Conservation (phyloP, 2,329 filamentous ascomycete species). For the Orbilia oligospora region DNA sequence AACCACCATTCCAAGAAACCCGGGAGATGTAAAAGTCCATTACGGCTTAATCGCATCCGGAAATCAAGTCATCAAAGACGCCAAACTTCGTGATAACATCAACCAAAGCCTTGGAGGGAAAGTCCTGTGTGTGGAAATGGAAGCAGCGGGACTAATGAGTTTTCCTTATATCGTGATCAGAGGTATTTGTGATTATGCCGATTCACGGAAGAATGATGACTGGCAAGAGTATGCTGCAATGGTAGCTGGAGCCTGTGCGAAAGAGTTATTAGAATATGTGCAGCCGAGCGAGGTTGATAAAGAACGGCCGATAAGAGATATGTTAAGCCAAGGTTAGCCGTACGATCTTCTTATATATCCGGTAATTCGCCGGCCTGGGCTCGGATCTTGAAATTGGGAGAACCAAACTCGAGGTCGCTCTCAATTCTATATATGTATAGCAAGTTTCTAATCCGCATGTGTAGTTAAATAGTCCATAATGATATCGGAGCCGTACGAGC, state of each 20-base stretch:
- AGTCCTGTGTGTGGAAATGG: slow-evolving; percentile 32
- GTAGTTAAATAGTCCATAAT: slow-evolving; percentile 6
- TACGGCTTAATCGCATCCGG: slow-evolving; percentile 46
- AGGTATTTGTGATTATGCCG: slow-evolving; percentile 21
- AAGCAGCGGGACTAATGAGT: slow-evolving; percentile 25
- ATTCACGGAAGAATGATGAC: slow-evolving; percentile 10
- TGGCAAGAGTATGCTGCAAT: slow-evolving; percentile 20
- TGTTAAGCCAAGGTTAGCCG: slow-evolving; percentile 17
- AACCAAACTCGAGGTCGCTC: too few species aligned
- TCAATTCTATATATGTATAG: too few species aligned
- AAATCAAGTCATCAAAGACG: slow-evolving; percentile 31
- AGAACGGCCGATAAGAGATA: background rate
- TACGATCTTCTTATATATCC: background rate
- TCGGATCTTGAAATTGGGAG: background rate
- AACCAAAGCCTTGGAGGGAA: slow-evolving; percentile 8
- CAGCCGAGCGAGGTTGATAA: slow-evolving; percentile 12
- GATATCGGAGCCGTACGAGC: background rate
- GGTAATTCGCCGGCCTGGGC: background rate
- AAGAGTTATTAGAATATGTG: slow-evolving; percentile 19
- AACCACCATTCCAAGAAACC: background rate
- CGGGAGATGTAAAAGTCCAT: slow-evolving; percentile 10
- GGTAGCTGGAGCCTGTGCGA: slow-evolving; percentile 9
- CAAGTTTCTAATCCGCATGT: background rate
- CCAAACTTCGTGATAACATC: slow-evolving; percentile 8
- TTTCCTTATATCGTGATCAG: slow-evolving; percentile 54